Base-by-base conservation (phyloP, 169 alveolate genomes). In the Amoebophrya sp. region DNA sequence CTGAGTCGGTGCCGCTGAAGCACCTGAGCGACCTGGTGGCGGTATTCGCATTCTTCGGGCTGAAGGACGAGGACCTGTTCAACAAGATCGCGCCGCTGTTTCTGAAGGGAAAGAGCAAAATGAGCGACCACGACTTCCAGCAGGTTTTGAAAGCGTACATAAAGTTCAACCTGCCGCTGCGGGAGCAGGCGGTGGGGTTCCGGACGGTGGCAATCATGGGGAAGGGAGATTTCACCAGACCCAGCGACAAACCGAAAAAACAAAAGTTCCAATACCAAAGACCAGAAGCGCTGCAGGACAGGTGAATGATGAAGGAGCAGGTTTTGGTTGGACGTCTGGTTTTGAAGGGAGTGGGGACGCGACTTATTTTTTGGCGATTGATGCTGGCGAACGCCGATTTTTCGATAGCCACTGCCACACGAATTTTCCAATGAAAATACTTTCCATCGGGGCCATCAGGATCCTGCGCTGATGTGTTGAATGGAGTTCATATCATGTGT, bases 171-270 rank as follows among this genome's bases (percentile, higher is more conserved):
- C 29, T 87, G 26, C 89, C 89, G 16, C 50, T 87, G 50, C 43
- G 58, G 40, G 89, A 87, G 38, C 38, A 87, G 50, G 50, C 89
- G 50, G 39, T 4, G 43, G 89, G 89, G 29, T 87, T 87, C 89
- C 45, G 89, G 34, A 87, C 38, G 34, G 5, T 87, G 13, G 89
- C 89, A 2, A 50, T 87, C 23, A 13, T 87, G 42, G 89, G 41
- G 58, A 87, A 87, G 89, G 89, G 89, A 23, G 89, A 87, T 50
- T 87, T 87, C 48, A 87, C 40, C 58, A 45, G 89, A 4, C 89
- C 89, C 20, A 5, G 34, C 43, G 89, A 87, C 89, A 87, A 87
- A 26, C 89, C 89, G n/a, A 31, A 40, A 5, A 13, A 20, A 38
- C 4, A 58, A n/a, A 18, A 4, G 31, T 58, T 10, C 87, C 34